Base-by-base conservation (phyloP, 164 flowering plant species). In the Dillenia suffruticosa region DNA sequence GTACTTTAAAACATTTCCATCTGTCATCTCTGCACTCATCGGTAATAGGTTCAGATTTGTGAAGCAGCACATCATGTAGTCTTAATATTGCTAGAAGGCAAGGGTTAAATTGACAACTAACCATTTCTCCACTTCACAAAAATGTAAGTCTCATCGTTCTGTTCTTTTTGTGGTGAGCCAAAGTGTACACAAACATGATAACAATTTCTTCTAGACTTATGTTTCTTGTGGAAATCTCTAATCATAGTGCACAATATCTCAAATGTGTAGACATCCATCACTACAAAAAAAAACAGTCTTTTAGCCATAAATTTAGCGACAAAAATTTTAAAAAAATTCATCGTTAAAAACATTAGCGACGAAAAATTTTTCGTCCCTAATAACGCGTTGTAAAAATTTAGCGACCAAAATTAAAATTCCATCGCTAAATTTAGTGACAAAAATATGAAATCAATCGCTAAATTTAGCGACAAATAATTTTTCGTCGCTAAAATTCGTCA, bases 111-210 rank as follows among this genome's bases (percentile, higher is more conserved):
- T 19, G 58, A 56, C n/a, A 12, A 56, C 58, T 56, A 1, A 56
- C 58, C 3, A 2, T 19, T 26, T 56, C 58, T 56, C 58, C 46
- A 19, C 58, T 56, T 43, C 12, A 0, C 22, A 56, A 11, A 26
- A 19, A 56, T 17, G 19, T 12, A 56, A 12, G 3, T 19, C 58
- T 10, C 0, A 56, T 56, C 9, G 32, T 17, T 14, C n/a, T 19
- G 24, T 56, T 56, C n/a, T 56, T 56, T 14, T 56, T 26, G 26
- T 56, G 44, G 44, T 56, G 58, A 56, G 58, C 46, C 14, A 17
- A 56, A 19, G 26, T 2, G 26, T 17, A 56, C 32, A 56, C 14
- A 56, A 32, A 1, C 12, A 2, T 12, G 12, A 1, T 3, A 43
- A 56, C 40, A 26, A 26, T 26, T 26, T 26, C 40, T 26, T 26